These are phyloP conservation scores for Fusarium continuum DNA, from an alignment of 2,329 filamentous ascomycete species.

Conservation along the genomic window DNA sequence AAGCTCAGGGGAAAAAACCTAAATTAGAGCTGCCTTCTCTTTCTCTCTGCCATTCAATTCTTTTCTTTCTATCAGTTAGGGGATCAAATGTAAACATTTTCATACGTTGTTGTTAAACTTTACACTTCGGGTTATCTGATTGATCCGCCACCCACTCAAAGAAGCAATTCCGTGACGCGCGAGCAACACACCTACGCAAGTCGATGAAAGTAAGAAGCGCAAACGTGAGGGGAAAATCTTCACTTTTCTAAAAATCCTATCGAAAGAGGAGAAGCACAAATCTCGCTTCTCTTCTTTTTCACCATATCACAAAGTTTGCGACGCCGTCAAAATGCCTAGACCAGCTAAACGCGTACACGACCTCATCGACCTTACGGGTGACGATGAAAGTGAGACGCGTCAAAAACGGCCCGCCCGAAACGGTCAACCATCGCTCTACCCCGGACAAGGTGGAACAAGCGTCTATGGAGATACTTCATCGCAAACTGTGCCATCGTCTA, in stretches of 20 bases:
- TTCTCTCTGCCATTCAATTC: too few species aligned
- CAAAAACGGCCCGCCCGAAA: slow-evolving; percentile 42
- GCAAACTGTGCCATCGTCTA: slow-evolving; percentile 25
- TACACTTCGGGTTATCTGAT: slow-evolving; percentile 3
- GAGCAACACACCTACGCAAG: not conserved
- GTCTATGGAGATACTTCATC: slow-evolving; percentile 24
- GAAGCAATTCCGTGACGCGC: slow-evolving; percentile 29
- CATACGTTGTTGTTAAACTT: not conserved
- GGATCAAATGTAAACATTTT: not conserved
- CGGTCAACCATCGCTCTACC: slow-evolving; percentile 9
- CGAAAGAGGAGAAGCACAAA: not conserved
- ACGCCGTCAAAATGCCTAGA: slow-evolving; percentile 29
- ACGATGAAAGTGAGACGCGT: slow-evolving; percentile 41
- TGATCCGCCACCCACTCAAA: slow-evolving; percentile 11
- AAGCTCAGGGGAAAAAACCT: too few species aligned
- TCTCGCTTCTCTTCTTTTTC: not conserved
- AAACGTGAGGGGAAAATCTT: not conserved
- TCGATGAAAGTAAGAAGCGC: not conserved
- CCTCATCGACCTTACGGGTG: slow-evolving; percentile 55
- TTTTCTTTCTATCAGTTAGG: too few species aligned
- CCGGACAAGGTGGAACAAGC: slow-evolving; percentile 33
- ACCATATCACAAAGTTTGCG: not conserved
- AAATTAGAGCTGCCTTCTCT: not conserved
- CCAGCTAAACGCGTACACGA: slow-evolving; percentile 50
- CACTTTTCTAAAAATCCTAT: not conserved